Percentiles rank a stretch among this genome's conserved stretches.
Evolutionary conservation across 169 alveolate genomes (phyloP).

Genomic region (Plasmodium reichenowi): DNA sequence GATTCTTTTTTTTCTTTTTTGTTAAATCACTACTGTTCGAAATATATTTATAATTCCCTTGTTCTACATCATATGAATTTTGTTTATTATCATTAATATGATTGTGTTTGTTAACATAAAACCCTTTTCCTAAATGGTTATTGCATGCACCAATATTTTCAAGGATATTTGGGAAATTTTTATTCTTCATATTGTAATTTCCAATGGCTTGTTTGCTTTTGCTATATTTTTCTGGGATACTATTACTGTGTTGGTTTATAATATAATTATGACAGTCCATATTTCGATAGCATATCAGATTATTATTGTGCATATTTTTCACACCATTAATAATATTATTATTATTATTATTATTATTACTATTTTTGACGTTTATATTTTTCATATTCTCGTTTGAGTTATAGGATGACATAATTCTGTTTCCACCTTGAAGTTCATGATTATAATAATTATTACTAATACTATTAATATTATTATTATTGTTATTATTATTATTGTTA

Average conservation of each 20-base stretch:
- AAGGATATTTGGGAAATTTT: background rate
- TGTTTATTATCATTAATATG: background rate
- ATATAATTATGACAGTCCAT: background rate
- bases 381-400: no score
- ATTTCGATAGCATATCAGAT: background rate
- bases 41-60: background rate
- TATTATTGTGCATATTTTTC: background rate
- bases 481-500: no score
- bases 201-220: background rate
- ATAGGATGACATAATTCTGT: no score
- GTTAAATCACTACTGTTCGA: background rate
- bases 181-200: background rate
- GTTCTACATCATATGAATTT: background rate
- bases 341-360: background rate
- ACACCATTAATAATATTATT: background rate
- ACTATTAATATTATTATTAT: background rate
- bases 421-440: no score
- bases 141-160: background rate
- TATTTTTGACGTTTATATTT: no score
- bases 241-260: background rate
- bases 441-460: background rate
- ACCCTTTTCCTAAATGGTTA: background rate
- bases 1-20: slow-evolving; percentile 21
- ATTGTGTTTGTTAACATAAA: background rate
- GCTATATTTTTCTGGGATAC: background rate